phyloP scores from a whole-genome alignment of 139 green algal species.

The Gonium pectorale region DNA sequence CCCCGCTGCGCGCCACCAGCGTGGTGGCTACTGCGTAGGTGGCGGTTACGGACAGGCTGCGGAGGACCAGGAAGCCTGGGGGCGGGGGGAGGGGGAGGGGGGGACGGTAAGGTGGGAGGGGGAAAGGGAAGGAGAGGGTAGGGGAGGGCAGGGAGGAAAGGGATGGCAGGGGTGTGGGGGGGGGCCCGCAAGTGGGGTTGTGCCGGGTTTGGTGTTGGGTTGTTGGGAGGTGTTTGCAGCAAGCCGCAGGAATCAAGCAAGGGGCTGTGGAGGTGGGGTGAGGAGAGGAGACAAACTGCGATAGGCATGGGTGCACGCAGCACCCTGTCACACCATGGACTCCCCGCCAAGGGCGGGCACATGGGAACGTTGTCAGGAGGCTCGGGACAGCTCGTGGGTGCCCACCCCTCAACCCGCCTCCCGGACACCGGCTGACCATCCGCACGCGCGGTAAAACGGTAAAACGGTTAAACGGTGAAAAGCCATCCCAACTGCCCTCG shows the following conservation, averaged over 20 bases:
- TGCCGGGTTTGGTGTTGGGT: too few species aligned
- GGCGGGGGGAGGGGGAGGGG: not conserved
- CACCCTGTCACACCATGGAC: too few species aligned
- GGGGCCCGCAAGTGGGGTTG: too few species aligned
- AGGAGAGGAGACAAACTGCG: not conserved
- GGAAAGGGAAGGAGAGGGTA: slow-evolving; percentile 42
- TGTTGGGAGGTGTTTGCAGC: too few species aligned
- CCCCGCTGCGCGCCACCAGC: slow-evolving; percentile 62
- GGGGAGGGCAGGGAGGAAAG: not conserved
- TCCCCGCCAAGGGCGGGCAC: too few species aligned
- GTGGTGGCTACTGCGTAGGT: slow-evolving; percentile 75
- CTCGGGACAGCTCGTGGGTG: too few species aligned
- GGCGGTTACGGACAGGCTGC: slow-evolving; percentile 70
- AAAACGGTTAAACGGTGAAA: too few species aligned
- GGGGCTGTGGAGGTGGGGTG: not conserved
- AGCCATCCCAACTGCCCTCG: too few species aligned
- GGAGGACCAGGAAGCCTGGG: slow-evolving; percentile 75
- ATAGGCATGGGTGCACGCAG: too few species aligned
- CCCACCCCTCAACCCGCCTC: not conserved
- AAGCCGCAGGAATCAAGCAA: too few species aligned
- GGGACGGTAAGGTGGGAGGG: slow-evolving; percentile 10
- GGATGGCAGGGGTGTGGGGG: not conserved
- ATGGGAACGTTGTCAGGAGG: too few species aligned
- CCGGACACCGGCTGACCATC: not conserved
- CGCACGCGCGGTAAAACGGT: too few species aligned